phyloP scores from a whole-genome alignment of 768 basidiomycete genomes.

The Guyanaporus albipodus region DNA sequence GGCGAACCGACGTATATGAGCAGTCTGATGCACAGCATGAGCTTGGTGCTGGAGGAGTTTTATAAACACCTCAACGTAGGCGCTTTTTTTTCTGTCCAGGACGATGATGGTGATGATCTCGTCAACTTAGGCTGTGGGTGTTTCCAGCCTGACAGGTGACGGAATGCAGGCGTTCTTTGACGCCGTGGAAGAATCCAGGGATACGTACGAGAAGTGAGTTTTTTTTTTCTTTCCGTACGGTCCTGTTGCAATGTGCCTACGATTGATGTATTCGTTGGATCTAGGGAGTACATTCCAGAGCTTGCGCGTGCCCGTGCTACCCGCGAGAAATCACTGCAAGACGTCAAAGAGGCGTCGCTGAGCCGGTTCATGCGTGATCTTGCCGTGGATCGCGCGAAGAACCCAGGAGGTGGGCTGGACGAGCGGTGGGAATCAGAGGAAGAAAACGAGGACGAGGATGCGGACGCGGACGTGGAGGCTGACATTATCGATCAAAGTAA shows the following conservation, averaged over 20 bases:
- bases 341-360: constrained; percentile 72
- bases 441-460: constrained; percentile 50
- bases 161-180: constrained; percentile 90
- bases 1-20: constrained; percentile 98
- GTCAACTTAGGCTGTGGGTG: constrained; percentile 89
- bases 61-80: constrained; percentile 91
- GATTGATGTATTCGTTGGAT: constrained; percentile 3
- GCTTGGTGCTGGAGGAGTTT: constrained; percentile 95
- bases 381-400: constrained; percentile 61
- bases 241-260: neutral
- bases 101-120: neutral
- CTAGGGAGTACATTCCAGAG: constrained; percentile 90
- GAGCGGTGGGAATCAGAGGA: constrained; percentile 65
- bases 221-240: neutral
- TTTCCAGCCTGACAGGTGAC: constrained; percentile 93
- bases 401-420: constrained; percentile 50
- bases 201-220: constrained; percentile 84
- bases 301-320: constrained; percentile 64
- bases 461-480: constrained; percentile 41
- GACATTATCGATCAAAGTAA: constrained; percentile 71
- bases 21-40: constrained; percentile 99
- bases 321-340: constrained; percentile 61
- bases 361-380: constrained; percentile 77
- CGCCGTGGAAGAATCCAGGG: constrained; percentile 81
- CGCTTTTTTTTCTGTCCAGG: neutral